phyloP scores from a whole-genome alignment of 2,329 filamentous ascomycete genomes.

The Lanzia echinophila region DNA sequence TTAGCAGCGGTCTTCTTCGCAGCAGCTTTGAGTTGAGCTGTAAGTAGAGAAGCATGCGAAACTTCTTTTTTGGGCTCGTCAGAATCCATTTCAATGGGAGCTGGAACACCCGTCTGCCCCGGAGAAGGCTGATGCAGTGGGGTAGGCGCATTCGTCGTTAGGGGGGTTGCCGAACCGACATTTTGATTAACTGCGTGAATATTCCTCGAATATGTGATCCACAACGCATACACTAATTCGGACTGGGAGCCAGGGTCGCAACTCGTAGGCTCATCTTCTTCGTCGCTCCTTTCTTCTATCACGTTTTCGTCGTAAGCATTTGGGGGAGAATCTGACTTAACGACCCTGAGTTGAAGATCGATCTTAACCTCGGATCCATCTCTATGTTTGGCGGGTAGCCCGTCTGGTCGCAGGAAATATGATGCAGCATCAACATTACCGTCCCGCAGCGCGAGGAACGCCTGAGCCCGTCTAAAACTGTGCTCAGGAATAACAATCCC shows the following conservation, averaged over 20 bases:
- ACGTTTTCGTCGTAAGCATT: slow-evolving; percentile 54
- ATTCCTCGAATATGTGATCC: slow-evolving; percentile 94
- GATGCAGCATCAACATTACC: slow-evolving; percentile 71
- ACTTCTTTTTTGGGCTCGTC: slow-evolving; percentile 37
- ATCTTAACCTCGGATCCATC: slow-evolving; percentile 90
- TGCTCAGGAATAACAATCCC: slow-evolving; percentile 97
- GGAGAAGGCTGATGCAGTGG: slow-evolving; percentile 75
- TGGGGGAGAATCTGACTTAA: slow-evolving; percentile 75
- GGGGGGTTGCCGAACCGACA: slow-evolving; percentile 55
- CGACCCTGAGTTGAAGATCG: slow-evolving; percentile 93
- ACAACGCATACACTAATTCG: slow-evolving; percentile 88
- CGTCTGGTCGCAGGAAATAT: slow-evolving; percentile 76
- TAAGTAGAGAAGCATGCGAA: slow-evolving; percentile 42
- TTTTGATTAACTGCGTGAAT: slow-evolving; percentile 66
- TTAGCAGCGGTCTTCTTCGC: slow-evolving; percentile 49
- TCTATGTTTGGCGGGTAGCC: slow-evolving; percentile 76
- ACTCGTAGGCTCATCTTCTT: slow-evolving; percentile 34
- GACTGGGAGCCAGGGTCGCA: slow-evolving; percentile 47
- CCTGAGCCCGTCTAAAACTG: slow-evolving; percentile 84
- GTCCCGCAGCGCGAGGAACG: slow-evolving; percentile 75
- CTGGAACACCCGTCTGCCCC: slow-evolving; percentile 58
- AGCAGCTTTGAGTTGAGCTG: slow-evolving; percentile 50
- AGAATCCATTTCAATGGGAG: slow-evolving; percentile 49
- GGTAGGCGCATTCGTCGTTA: slow-evolving; percentile 58
- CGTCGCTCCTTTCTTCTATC: slow-evolving; percentile 55